Conservation (phyloP, 148 eudicot genomes). For the Fallopia convolvulus region DNA sequence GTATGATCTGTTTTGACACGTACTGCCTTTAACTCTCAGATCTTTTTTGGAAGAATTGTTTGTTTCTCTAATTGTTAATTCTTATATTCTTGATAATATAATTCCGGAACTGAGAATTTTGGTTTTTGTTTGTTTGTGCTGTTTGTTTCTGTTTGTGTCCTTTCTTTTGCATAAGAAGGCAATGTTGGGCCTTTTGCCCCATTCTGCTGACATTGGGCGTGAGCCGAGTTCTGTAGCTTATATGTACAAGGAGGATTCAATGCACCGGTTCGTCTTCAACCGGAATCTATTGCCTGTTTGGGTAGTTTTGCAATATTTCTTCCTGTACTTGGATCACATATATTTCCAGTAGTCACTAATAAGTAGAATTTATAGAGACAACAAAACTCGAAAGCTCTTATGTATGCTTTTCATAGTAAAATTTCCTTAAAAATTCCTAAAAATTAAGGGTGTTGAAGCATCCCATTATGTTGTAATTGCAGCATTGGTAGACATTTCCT, state of each 20-base stretch:
- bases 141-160: constrained; percentile 85
- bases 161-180: constrained; percentile 92
- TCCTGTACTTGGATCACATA: constrained; percentile 42
- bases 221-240: constrained; percentile 98
- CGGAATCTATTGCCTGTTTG: constrained; percentile 83
- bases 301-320: constrained; percentile 60
- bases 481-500: constrained; percentile 8
- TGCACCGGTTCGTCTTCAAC: constrained; percentile 88
- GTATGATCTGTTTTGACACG: not conserved
- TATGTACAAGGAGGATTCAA: constrained; percentile 72
- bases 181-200: constrained; percentile 95
- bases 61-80: not conserved
- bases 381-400: constrained; percentile 1
- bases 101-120: constrained; percentile 85
- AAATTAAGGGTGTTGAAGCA: not conserved
- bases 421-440: not conserved
- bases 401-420: constrained; percentile 4
- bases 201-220: constrained; percentile 99
- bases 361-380: constrained; percentile 18
- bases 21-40: not conserved
- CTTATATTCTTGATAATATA: constrained; percentile 39
- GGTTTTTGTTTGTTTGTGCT: constrained; percentile 91
- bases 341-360: constrained; percentile 26
- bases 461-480: not conserved
- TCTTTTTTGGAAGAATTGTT: constrained; percentile 17